These are phyloP conservation scores for Fusarium virguliforme DNA, from an alignment of 2,329 filamentous ascomycete species.

Conservation along the genomic window DNA sequence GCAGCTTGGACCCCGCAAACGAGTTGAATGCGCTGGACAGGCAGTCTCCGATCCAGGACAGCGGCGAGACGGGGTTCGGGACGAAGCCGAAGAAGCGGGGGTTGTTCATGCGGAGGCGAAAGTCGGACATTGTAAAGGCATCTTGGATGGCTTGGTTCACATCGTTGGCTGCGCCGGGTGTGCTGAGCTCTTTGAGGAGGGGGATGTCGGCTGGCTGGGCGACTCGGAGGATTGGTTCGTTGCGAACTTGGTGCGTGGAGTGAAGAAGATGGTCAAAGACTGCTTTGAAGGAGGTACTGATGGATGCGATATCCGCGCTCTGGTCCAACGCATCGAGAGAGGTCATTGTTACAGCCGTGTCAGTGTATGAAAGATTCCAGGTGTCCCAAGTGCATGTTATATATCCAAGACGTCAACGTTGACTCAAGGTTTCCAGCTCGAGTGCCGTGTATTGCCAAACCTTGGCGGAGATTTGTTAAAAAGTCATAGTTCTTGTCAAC, in stretches of 20 bases:
- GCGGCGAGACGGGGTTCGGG: neutral
- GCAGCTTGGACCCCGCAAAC: neutral
- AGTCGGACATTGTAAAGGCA: slow-evolving; percentile 10
- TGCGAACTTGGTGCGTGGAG: neutral
- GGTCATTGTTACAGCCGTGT: neutral
- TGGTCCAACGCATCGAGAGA: slow-evolving; percentile 6
- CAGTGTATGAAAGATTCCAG: no score
- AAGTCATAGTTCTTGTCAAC: slow-evolving; percentile 4
- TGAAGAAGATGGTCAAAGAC: neutral
- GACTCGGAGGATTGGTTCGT: neutral
- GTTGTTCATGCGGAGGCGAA: slow-evolving; percentile 6
- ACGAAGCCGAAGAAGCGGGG: slow-evolving; percentile 7
- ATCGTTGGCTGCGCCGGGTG: neutral
- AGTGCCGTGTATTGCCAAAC: neutral
- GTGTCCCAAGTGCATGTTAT: neutral
- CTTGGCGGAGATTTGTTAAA: neutral
- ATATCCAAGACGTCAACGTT: neutral
- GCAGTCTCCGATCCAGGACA: slow-evolving; percentile 4
- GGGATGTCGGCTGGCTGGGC: neutral
- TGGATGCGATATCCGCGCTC: neutral
- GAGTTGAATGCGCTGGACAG: slow-evolving; percentile 9
- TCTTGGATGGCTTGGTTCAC: slow-evolving; percentile 4
- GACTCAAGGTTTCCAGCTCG: neutral
- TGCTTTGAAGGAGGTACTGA: slow-evolving; percentile 2
- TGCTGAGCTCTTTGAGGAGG: slow-evolving; percentile 5